These are phyloP conservation scores for Gomphus sp. DNA, from an alignment of 1,284 basidiomycete species.

Conservation along the genomic window DNA sequence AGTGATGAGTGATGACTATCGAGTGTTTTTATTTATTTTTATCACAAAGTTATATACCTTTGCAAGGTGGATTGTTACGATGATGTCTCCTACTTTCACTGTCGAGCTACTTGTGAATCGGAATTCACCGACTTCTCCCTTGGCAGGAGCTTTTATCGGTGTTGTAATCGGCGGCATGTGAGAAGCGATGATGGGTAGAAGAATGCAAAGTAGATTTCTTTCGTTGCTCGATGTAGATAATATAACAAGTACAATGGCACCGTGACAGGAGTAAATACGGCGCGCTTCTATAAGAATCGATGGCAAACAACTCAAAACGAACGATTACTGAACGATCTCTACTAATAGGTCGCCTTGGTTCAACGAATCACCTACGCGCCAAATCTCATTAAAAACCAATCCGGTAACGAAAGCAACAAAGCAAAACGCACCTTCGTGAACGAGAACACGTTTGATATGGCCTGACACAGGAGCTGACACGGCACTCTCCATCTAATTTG, in stretches of 20 bases:
- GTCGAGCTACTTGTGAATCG: conserved; percentile 15
- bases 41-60: too few relatives aligned
- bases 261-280: background rate
- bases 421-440: conserved; percentile 63
- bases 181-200: too few relatives aligned
- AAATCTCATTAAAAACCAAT: conserved; percentile 10
- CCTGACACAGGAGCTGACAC: conserved; percentile 94
- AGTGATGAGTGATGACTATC: too few relatives aligned
- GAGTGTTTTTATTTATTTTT: too few relatives aligned
- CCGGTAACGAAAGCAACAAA: conserved; percentile 15
- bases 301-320: background rate
- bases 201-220: too few relatives aligned
- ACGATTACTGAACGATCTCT: conserved; percentile 65
- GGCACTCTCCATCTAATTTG: conserved; percentile 83
- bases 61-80: conserved; percentile 27
- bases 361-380: conserved; percentile 72
- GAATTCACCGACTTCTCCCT: conserved; percentile 10
- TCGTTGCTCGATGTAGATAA: background rate
- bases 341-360: conserved; percentile 81
- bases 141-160: conserved; percentile 12
- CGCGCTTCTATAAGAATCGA: background rate
- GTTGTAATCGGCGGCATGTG: too few relatives aligned
- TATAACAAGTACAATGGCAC: conserved; percentile 3
- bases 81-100: conserved; percentile 45
- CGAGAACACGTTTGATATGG: conserved; percentile 86